phyloP scores from a whole-genome alignment of 208 protist genomes.

The Cochliopodium minus region DNA sequence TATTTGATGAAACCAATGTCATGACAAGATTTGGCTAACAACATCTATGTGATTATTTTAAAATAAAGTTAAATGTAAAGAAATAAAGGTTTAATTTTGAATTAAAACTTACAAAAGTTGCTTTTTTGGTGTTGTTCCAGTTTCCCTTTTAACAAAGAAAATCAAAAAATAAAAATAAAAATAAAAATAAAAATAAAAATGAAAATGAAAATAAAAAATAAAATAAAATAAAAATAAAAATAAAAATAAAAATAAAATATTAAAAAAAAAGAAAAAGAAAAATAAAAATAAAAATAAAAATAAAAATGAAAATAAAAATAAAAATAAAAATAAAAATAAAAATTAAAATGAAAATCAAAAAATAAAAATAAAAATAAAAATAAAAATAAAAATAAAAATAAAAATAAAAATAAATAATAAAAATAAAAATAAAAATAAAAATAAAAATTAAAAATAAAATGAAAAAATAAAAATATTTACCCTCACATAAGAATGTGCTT shows the following conservation, averaged over 20 bases:
- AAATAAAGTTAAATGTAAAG: too few relatives aligned
- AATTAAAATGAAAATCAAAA: slow-evolving; percentile 3
- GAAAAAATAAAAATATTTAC: too few relatives aligned
- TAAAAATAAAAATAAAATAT: slow-evolving; percentile 11
- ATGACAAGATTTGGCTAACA: slow-evolving; percentile 1
- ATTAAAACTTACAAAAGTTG: too few relatives aligned
- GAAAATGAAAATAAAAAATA: slow-evolving; percentile 12
- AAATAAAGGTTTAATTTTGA: too few relatives aligned
- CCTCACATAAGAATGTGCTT: slow-evolving; percentile 9
- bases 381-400: neutral
- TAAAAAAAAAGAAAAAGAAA: slow-evolving; percentile 1
- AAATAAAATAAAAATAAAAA: slow-evolving; percentile 11
- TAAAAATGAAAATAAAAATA: neutral
- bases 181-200: neutral
- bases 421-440: neutral
- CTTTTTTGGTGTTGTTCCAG: neutral
- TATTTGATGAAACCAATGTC: slow-evolving; percentile 7
- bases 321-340: slow-evolving; percentile 5
- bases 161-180: slow-evolving; percentile 1
- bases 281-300: slow-evolving; percentile 1
- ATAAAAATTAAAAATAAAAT: slow-evolving; percentile 1
- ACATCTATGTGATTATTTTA: too few relatives aligned
- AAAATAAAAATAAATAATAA: slow-evolving; percentile 1
- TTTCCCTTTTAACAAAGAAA: slow-evolving; percentile 10
- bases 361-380: slow-evolving; percentile 3